Evolutionary conservation across 2,329 filamentous ascomycete species (phyloP).

Genomic region (Aspergillus candidus): DNA sequence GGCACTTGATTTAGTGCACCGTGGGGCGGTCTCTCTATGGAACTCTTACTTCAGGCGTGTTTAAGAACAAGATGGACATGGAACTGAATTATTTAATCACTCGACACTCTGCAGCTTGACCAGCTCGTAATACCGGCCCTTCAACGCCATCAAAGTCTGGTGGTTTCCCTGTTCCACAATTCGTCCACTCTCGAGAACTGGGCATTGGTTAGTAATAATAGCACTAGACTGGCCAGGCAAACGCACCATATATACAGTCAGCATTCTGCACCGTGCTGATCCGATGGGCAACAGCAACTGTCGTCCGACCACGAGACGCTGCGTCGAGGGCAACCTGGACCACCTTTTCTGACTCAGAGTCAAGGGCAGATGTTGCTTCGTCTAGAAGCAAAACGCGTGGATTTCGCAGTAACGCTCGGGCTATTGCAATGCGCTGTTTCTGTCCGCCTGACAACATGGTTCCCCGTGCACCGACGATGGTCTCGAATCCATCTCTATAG

Average conservation of each 20-base stretch:
- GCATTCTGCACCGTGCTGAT: slow-evolving; percentile 40
- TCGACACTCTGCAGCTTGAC: too few species aligned
- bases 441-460: slow-evolving; percentile 47
- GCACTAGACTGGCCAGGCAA: too few species aligned
- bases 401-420: slow-evolving; percentile 44
- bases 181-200: too few species aligned
- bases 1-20: too few species aligned
- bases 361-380: slow-evolving; percentile 49
- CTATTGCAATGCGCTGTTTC: slow-evolving; percentile 49
- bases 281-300: slow-evolving; percentile 17
- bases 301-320: slow-evolving; percentile 11
- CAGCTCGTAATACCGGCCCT: too few species aligned
- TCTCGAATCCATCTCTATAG: slow-evolving; percentile 39
- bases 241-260: slow-evolving; percentile 37
- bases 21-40: too few species aligned
- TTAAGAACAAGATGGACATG: too few species aligned
- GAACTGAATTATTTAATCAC: too few species aligned
- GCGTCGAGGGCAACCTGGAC: slow-evolving; percentile 24
- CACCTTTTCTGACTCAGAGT: slow-evolving; percentile 40
- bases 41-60: too few species aligned
- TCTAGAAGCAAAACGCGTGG: slow-evolving; percentile 48
- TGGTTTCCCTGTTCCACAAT: too few species aligned
- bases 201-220: too few species aligned
- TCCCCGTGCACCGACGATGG: slow-evolving; percentile 46
- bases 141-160: too few species aligned